These are phyloP conservation scores for Paracorniculantispora psalliotae DNA, from an alignment of 2,329 filamentous ascomycete genomes.

Conservation along the genomic window DNA sequence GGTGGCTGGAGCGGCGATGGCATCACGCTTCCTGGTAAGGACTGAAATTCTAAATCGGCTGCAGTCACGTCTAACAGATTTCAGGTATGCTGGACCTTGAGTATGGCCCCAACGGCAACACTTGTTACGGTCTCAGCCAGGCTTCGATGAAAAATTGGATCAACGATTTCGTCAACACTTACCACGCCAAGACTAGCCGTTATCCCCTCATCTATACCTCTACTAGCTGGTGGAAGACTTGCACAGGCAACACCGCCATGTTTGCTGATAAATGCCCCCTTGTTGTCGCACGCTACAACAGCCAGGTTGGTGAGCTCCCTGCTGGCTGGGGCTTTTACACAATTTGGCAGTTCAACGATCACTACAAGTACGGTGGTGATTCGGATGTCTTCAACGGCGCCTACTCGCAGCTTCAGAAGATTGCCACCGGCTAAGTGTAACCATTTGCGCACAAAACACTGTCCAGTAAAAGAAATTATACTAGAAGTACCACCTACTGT, in stretches of 20 bases:
- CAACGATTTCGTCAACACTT: slow-evolving; percentile 45
- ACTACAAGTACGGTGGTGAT: slow-evolving; percentile 47
- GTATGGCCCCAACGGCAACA: slow-evolving; percentile 31
- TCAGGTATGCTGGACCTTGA: slow-evolving; percentile 48
- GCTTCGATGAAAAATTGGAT: slow-evolving; percentile 46
- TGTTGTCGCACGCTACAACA: slow-evolving; percentile 40
- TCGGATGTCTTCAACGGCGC: slow-evolving; percentile 48
- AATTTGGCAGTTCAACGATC: slow-evolving; percentile 51
- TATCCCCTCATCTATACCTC: slow-evolving; percentile 50
- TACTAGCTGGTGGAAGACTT: slow-evolving; percentile 47
- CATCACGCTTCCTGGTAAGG: slow-evolving; percentile 45
- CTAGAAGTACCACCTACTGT: no score
- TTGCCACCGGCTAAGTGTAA: not conserved
- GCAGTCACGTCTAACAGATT: not conserved
- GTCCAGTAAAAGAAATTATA: no score
- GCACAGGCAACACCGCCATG: slow-evolving; percentile 44
- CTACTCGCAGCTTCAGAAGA: not conserved
- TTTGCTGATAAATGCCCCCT: slow-evolving; percentile 43
- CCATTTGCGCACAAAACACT: no score
- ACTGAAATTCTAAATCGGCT: not conserved
- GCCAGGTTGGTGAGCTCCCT: slow-evolving; percentile 37
- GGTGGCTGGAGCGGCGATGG: slow-evolving; percentile 50
- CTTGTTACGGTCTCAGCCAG: slow-evolving; percentile 41
- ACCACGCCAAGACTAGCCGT: slow-evolving; percentile 38
- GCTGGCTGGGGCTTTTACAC: slow-evolving; percentile 48